Percentiles rank a stretch among this genome's conserved stretches.
Evolutionary conservation across 352 stramenopile species (phyloP).

Genomic region (Phytophthora colocasiae): DNA sequence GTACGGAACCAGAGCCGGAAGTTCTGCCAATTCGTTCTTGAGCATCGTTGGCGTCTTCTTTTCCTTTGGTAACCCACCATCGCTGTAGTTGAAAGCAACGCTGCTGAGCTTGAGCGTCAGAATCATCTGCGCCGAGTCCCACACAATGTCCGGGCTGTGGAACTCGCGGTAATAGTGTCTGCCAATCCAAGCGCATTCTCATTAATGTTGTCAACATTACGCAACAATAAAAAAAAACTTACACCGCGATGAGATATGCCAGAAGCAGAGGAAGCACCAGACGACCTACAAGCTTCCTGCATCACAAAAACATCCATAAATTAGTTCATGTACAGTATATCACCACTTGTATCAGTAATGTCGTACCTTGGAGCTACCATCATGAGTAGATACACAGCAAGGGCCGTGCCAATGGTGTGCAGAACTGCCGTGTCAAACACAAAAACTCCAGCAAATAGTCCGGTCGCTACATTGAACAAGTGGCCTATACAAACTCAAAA

Average conservation of each 20-base stretch:
- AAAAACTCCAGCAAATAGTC: conserved; percentile 70
- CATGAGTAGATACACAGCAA: conserved; percentile 77
- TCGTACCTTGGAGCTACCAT: conserved; percentile 62
- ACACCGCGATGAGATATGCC: conserved; percentile 75
- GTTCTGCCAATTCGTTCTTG: conserved; percentile 74
- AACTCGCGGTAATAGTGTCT: conserved; percentile 90
- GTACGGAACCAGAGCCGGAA: conserved; percentile 74
- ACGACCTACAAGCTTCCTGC: conserved; percentile 69
- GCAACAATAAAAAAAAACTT: conserved; percentile 3
- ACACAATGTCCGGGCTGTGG: conserved; percentile 80
- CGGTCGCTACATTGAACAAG: conserved; percentile 72
- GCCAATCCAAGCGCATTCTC: neutral
- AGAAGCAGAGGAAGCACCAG: conserved; percentile 69
- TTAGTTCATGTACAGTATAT: conserved; percentile 8
- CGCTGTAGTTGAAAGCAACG: conserved; percentile 85
- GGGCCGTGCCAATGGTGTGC: conserved; percentile 69
- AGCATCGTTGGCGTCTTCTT: conserved; percentile 76
- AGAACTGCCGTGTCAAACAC: conserved; percentile 85
- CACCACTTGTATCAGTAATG: neutral
- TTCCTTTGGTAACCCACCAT: conserved; percentile 72
- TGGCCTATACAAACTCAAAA: conserved; percentile 51
- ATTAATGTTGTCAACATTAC: too few species aligned
- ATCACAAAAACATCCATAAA: conserved; percentile 4
- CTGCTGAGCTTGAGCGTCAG: conserved; percentile 85
- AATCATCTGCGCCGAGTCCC: conserved; percentile 90